Base-by-base conservation (phyloP, 2,329 filamentous ascomycete species). In the Cladosporium sp. region DNA sequence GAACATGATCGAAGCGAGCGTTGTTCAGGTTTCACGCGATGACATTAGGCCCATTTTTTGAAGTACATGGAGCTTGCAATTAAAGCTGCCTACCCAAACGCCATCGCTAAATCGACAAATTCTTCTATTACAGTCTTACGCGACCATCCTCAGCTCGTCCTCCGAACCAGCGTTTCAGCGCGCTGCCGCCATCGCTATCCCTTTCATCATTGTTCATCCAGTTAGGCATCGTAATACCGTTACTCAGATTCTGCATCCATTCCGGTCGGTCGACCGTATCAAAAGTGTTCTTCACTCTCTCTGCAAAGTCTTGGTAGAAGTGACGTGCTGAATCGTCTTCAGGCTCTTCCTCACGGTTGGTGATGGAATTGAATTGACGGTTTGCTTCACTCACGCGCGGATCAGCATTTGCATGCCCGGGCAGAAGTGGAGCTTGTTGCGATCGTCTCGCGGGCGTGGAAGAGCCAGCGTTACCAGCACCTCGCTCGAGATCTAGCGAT, bases 231-330 rank as follows among this genome's bases (percentile, higher is more conserved):
- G 87, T 90, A 73, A 92, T 84, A 8, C 82, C 83, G 59, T 84
- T 80, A 1, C 85, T 83, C 28, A 90, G 79, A 25, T 89, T 88
- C 66, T 86, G 83, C 63, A 96, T 78, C 92, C 92, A 97, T 63
- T 86, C 86, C 0, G 94, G 93, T 30, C 87, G 82, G 55, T 92
- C 88, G 1, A 91, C 82, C 0, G 86, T 88, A 61, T 97, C 93
- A 55, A 97, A 85, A 0, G 94, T 97, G 69, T 99, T 99, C 74
- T 87, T 89, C 66, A 99, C 87, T 37, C 93, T 83, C 70, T 95
- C 89, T 0, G 89, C 86, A 61, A 97, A 85, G 36, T 88, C 87
- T 64, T 89, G 84, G 69, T 97, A 92, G 73, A 96, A 90, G 64
- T 87, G 90, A 15, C 71, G 60, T 15, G 69, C 56, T 20, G 65